These are phyloP conservation scores for Blastomyces gilchristii DNA, from an alignment of 2,329 filamentous ascomycete genomes.

Conservation along the genomic window DNA sequence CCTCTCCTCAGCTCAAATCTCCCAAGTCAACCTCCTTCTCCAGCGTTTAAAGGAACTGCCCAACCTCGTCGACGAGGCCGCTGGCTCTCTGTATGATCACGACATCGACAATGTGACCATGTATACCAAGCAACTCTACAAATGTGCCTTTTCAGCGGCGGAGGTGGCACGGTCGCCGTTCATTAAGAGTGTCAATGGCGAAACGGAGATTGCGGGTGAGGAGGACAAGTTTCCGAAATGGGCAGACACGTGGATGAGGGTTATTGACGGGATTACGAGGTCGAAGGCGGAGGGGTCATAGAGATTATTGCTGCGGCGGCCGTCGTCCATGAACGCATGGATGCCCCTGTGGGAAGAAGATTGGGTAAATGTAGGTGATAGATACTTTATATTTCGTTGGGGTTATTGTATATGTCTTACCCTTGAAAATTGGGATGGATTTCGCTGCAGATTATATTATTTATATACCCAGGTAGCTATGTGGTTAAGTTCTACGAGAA, in stretches of 20 bases:
- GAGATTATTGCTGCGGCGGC: not conserved
- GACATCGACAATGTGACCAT: conserved; percentile 26
- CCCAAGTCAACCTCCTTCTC: conserved; percentile 29
- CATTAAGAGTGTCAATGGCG: conserved; percentile 50
- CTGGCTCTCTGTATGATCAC: conserved; percentile 36
- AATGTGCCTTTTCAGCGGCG: conserved; percentile 53
- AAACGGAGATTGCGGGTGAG: conserved; percentile 18
- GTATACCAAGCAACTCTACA: conserved; percentile 26
- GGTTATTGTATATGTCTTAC: no score
- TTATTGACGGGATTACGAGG: conserved; percentile 34
- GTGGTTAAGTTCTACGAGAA: no score
- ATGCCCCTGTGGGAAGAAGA: not conserved
- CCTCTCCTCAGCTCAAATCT: conserved; percentile 14
- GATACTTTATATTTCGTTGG: no score
- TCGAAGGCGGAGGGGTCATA: conserved; percentile 9
- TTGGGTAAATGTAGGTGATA: no score
- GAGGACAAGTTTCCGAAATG: conserved; percentile 71
- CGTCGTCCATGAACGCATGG: no score
- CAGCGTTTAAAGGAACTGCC: conserved; percentile 29
- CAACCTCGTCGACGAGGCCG: conserved; percentile 37
- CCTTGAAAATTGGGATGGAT: no score
- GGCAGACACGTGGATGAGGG: conserved; percentile 49
- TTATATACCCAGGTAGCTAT: no score
- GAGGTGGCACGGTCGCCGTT: conserved; percentile 65
- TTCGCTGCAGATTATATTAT: no score